Percentiles rank a stretch among this genome's conserved stretches.
These are phyloP conservation scores for Plasmodiophora brassicae DNA, from an alignment of 208 protist genomes.

Conservation along the genomic window DNA sequence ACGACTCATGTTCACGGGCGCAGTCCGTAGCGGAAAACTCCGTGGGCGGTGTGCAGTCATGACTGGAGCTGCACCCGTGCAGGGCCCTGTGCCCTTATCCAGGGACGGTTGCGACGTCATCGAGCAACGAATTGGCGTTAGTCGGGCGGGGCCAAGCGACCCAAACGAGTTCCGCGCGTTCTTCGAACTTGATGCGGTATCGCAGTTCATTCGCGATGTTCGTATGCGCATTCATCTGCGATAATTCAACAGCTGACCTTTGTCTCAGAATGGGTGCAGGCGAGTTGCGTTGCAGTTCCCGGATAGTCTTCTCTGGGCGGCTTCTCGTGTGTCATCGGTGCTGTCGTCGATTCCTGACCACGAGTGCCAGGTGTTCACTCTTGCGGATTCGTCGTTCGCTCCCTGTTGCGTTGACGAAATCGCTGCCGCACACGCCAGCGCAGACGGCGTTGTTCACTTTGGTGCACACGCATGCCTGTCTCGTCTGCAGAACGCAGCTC, in stretches of 20 bases:
- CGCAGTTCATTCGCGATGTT: background rate
- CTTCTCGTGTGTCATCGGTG: background rate
- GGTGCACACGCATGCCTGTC: background rate
- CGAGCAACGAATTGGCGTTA: no score
- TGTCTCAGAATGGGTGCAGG: background rate
- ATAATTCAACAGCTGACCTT: background rate
- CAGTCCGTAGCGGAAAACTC: no score
- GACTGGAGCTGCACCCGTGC: no score
- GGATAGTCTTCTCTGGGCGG: background rate
- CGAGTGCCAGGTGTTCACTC: background rate
- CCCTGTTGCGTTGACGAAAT: slow-evolving; percentile 40
- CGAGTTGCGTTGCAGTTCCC: slow-evolving; percentile 9
- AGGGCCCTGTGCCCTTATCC: no score
- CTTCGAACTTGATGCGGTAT: background rate
- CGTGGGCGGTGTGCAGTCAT: no score
- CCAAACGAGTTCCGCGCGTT: background rate
- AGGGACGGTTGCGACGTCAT: no score
- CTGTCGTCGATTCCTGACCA: background rate
- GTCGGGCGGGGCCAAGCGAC: no score
- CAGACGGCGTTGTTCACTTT: slow-evolving; percentile 25
- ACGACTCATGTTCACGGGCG: no score
- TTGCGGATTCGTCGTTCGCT: slow-evolving; percentile 24
- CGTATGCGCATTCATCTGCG: no score
- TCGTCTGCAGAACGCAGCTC: background rate
- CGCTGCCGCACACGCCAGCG: slow-evolving; percentile 1